These are phyloP conservation scores for Eucalyptus coolabah DNA, from an alignment of 345 rosid genomes.

Conservation along the genomic window DNA sequence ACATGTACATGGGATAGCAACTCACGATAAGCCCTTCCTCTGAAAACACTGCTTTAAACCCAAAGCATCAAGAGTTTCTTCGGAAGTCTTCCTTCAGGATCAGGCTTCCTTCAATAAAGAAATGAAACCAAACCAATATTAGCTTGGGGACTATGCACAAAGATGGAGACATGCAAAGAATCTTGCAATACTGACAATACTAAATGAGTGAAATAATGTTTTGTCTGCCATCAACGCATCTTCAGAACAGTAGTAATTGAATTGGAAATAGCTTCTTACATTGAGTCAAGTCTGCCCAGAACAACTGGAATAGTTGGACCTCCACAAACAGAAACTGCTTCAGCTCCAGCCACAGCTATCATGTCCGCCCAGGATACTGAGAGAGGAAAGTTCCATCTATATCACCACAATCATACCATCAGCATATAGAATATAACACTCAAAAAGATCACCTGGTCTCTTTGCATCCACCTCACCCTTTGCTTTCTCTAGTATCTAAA, in stretches of 20 bases:
- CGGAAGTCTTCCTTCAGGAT: conserved; percentile 75
- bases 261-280: conserved; percentile 23
- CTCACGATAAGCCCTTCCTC: conserved; percentile 91
- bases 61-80: conserved; percentile 55
- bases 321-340: conserved; percentile 84
- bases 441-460: conserved; percentile 38
- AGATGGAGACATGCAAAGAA: neutral
- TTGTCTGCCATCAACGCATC: neutral
- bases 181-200: neutral
- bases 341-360: conserved; percentile 86
- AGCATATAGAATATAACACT: neutral
- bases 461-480: conserved; percentile 55
- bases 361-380: conserved; percentile 96
- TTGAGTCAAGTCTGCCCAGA: conserved; percentile 69
- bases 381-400: neutral
- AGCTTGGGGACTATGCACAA: neutral
- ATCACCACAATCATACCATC: neutral
- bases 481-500: conserved; percentile 74
- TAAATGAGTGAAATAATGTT: neutral
- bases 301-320: conserved; percentile 69
- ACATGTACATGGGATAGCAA: neutral
- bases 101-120: conserved; percentile 41
- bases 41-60: conserved; percentile 68
- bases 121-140: neutral
- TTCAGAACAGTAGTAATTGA: neutral